Percentiles rank a stretch among this genome's conserved stretches.
Conservation (phyloP, 2,329 filamentous ascomycete genomes). For the Apiospora arundinis region DNA sequence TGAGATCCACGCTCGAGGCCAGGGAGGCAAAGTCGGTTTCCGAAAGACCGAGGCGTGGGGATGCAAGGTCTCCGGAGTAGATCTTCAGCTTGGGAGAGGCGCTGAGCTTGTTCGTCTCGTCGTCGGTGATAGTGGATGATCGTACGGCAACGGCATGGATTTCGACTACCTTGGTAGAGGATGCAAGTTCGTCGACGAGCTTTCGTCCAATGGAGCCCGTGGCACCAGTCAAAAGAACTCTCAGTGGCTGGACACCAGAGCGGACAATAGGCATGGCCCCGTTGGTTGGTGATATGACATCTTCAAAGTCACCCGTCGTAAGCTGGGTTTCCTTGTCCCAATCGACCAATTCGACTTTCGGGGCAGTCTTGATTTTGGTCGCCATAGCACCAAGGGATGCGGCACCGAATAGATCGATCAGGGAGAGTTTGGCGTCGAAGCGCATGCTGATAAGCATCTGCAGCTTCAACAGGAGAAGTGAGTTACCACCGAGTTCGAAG, state of each 20-base stretch:
- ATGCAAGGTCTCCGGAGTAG: constrained; percentile 45
- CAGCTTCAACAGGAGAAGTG: constrained; percentile 24
- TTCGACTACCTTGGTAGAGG: neutral
- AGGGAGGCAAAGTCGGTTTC: constrained; percentile 38
- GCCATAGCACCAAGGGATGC: constrained; percentile 24
- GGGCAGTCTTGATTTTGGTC: constrained; percentile 19
- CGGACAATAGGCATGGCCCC: neutral
- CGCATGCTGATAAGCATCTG: constrained; percentile 22
- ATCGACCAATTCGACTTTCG: constrained; percentile 22
- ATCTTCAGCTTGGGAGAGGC: constrained; percentile 38
- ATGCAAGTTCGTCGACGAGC: neutral
- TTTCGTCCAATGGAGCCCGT: neutral
- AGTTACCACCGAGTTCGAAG: constrained; percentile 27
- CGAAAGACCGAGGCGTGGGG: constrained; percentile 46
- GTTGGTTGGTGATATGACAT: neutral
- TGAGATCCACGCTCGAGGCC: constrained; percentile 44
- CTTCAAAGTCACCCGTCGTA: neutral
- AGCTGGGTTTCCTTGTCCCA: constrained; percentile 24
- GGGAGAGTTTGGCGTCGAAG: constrained; percentile 20
- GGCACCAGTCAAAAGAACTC: neutral
- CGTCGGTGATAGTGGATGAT: too few species aligned
- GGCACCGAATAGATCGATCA: constrained; percentile 24
- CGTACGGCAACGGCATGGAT: neutral
- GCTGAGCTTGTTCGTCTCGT: too few species aligned
- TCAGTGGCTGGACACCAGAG: neutral